Conservation (phyloP, 2,329 filamentous ascomycete species). For the Sporothrix humicola region DNA sequence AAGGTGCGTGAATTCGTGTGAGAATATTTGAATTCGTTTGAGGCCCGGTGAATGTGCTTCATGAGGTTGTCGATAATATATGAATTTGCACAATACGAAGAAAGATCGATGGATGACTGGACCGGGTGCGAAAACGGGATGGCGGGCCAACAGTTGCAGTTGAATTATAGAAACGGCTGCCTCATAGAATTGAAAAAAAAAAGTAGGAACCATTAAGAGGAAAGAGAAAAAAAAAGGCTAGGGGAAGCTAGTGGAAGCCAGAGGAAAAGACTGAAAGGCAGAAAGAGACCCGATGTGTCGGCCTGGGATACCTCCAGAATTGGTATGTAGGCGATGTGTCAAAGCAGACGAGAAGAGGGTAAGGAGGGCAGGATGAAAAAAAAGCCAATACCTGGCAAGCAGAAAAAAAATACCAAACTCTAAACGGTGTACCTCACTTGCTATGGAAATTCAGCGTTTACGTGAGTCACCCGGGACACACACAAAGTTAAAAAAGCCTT, state of each 20-base stretch:
- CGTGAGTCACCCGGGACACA: conserved; percentile 21
- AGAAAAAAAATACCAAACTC: no score
- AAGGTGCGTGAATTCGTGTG: not conserved
- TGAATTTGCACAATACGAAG: not conserved
- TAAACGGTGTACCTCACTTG: not conserved
- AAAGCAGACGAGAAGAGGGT: not conserved
- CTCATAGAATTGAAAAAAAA: not conserved
- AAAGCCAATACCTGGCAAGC: not conserved
- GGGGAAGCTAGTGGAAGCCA: not conserved
- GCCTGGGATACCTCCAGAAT: not conserved
- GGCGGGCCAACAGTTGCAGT: not conserved
- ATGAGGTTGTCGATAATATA: not conserved
- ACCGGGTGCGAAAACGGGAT: not conserved
- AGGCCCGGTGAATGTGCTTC: not conserved
- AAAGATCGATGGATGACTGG: not conserved
- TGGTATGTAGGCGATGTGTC: not conserved
- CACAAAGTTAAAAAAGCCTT: conserved; percentile 5
- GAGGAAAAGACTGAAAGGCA: not conserved
- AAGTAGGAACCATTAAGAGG: not conserved
- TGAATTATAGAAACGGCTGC: not conserved
- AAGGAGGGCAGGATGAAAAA: not conserved
- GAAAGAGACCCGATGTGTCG: not conserved
- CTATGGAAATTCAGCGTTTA: not conserved
- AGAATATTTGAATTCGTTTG: no score
- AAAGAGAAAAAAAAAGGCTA: not conserved